A percentile compares a stretch with the other conserved stretches of the same genome.
Evolutionary conservation across 179 eudicot species (phyloP).

Genomic region (Camellia oleifera): DNA sequence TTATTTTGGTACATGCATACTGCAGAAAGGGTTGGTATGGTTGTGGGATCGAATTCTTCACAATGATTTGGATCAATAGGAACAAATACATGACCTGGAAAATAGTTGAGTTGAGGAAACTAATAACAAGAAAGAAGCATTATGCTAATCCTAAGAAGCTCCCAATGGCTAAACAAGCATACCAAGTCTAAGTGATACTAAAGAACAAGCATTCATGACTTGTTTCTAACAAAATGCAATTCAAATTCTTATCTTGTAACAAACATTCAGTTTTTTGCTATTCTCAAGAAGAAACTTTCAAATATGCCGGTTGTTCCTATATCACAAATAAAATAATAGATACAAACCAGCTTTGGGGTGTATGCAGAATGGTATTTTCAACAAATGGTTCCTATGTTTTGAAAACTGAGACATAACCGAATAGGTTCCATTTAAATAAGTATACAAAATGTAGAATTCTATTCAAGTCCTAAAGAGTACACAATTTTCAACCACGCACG

Average conservation of each 20-base stretch:
- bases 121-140: not conserved
- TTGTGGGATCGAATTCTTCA: constrained; percentile 80
- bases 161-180: not conserved
- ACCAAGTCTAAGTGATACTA: too few relatives aligned
- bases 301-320: not conserved
- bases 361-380: constrained; percentile 87
- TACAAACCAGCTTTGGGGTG: constrained; percentile 88
- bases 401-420: constrained; percentile 55
- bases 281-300: not conserved
- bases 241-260: too few relatives aligned
- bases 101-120: not conserved
- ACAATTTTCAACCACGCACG: too few relatives aligned
- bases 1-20: constrained; percentile 27
- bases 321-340: not conserved
- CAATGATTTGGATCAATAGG: constrained; percentile 80
- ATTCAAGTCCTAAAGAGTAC: too few relatives aligned
- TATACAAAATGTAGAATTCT: not conserved
- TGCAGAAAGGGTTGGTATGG: constrained; percentile 77
- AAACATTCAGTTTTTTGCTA: too few relatives aligned
- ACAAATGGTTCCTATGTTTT: constrained; percentile 87
- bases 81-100: constrained; percentile 75
- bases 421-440: constrained; percentile 7
- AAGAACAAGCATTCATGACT: too few relatives aligned
- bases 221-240: too few relatives aligned
- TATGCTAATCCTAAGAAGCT: not conserved